Evolutionary conservation across 2,329 filamentous ascomycete species (phyloP).

Genomic region (Cucurbitaria berberidis): DNA sequence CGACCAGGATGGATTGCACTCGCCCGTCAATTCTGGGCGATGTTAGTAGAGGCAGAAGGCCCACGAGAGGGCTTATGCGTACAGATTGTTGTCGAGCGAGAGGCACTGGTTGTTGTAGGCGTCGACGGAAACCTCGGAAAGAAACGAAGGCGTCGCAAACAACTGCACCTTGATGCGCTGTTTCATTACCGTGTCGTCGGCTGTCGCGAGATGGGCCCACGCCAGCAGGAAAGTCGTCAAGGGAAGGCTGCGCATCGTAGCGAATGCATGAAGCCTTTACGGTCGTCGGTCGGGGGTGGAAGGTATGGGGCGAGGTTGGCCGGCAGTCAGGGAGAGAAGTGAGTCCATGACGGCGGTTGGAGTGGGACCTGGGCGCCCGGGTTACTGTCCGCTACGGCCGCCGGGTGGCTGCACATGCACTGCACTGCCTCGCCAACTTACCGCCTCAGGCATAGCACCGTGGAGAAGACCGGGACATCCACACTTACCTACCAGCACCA

Average conservation of each 20-base stretch:
- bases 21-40: slow-evolving; percentile 39
- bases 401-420: neutral
- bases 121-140: slow-evolving; percentile 41
- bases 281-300: neutral
- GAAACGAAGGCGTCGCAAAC: slow-evolving; percentile 42
- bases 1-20: slow-evolving; percentile 40
- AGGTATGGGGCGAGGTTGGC: neutral
- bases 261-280: slow-evolving; percentile 7
- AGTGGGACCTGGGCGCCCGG: neutral
- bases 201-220: slow-evolving; percentile 5
- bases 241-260: slow-evolving; percentile 15
- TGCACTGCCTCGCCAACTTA: slow-evolving; percentile 2
- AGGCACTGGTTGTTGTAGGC: slow-evolving; percentile 37
- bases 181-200: slow-evolving; percentile 27
- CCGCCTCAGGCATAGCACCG: neutral
- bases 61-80: slow-evolving; percentile 5
- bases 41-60: slow-evolving; percentile 4
- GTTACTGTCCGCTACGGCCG: neutral
- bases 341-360: neutral
- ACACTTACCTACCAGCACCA: too few species aligned
- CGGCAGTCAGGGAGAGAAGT: slow-evolving; percentile 1
- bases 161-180: slow-evolving; percentile 44
- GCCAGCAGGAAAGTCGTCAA: slow-evolving; percentile 8
- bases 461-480: too few species aligned
- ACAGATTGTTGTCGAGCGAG: slow-evolving; percentile 44